Conservation (phyloP, 352 stramenopile species). For the Blastocystis hominis region DNA sequence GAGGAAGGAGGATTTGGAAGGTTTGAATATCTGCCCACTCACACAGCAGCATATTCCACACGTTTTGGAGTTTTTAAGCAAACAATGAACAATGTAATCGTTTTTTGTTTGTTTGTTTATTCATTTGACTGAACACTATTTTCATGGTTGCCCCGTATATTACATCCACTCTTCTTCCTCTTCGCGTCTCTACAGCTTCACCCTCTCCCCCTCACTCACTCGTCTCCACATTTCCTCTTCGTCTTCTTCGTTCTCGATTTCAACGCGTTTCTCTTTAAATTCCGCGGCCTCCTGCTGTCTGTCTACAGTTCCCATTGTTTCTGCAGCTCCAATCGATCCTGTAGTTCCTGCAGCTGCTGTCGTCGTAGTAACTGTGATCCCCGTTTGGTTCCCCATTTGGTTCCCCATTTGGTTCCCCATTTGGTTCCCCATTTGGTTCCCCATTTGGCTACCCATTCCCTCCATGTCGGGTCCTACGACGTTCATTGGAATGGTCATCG, state of each 20-base stretch:
- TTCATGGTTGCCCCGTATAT: background rate
- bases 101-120: background rate
- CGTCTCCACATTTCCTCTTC: constrained; percentile 25
- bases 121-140: background rate
- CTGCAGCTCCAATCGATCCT: too few relatives aligned
- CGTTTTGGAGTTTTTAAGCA: constrained; percentile 16
- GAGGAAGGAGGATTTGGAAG: background rate
- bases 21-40: background rate
- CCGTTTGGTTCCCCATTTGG: background rate
- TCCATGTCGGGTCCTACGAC: too few relatives aligned
- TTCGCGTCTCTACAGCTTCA: background rate
- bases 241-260: background rate
- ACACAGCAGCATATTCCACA: constrained; percentile 5
- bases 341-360: too few relatives aligned
- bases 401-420: too few relatives aligned
- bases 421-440: background rate
- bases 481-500: too few relatives aligned
- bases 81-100: background rate
- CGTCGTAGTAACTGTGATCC: too few relatives aligned
- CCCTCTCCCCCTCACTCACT: background rate
- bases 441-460: background rate
- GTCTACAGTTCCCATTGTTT: too few relatives aligned
- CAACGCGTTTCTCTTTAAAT: background rate
- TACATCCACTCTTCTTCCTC: constrained; percentile 42
- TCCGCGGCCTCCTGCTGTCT: background rate